Evolutionary conservation across 2,329 filamentous ascomycete species (phyloP).

Genomic region (Herpotrichia juniperi): DNA sequence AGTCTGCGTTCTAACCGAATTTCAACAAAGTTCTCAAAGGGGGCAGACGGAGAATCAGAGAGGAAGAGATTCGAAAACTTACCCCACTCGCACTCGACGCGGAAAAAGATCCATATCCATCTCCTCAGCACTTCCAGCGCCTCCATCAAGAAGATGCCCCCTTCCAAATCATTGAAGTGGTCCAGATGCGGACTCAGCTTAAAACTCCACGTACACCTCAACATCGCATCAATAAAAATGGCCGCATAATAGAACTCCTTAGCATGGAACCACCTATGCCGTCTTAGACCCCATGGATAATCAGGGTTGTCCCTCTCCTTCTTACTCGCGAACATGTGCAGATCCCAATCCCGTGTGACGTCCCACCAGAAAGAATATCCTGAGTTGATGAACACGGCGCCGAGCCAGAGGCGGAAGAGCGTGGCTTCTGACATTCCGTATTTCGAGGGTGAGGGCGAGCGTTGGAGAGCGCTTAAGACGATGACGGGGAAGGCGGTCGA

Average conservation of each 20-base stretch:
- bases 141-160: constrained; percentile 86
- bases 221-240: constrained; percentile 76
- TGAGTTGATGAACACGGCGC: constrained; percentile 80
- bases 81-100: constrained; percentile 93
- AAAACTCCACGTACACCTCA: constrained; percentile 90
- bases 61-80: constrained; percentile 50
- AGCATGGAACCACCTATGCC: constrained; percentile 73
- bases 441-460: constrained; percentile 61
- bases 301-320: constrained; percentile 65
- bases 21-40: neutral
- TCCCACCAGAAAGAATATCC: constrained; percentile 99
- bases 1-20: constrained; percentile 10
- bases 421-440: constrained; percentile 61
- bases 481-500: constrained; percentile 93
- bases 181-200: constrained; percentile 84
- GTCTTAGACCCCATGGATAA: constrained; percentile 78
- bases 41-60: neutral
- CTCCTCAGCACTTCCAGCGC: constrained; percentile 83
- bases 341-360: constrained; percentile 93
- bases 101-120: constrained; percentile 97
- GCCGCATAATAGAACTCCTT: constrained; percentile 81
- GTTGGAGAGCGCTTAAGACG: constrained; percentile 75
- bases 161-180: constrained; percentile 85
- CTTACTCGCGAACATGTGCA: constrained; percentile 74
- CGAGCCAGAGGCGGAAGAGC: constrained; percentile 65